phyloP scores from a whole-genome alignment of 192 early-diverging fungal species.

The Coemansia sp. region DNA sequence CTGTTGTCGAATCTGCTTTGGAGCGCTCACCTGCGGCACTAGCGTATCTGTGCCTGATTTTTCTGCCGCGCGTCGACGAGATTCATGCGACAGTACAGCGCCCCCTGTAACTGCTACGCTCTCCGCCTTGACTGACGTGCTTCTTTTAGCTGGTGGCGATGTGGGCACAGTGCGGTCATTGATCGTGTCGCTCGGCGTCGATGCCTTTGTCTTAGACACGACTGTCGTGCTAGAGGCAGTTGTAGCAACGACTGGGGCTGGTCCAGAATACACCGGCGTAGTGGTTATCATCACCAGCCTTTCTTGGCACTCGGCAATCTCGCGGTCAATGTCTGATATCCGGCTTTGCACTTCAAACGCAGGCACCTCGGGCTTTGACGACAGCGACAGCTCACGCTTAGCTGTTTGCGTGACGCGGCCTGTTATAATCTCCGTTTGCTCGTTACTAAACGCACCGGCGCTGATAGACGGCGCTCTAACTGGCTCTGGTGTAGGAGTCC shows the following conservation, averaged over 20 bases:
- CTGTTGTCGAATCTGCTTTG: background rate
- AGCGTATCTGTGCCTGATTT: background rate
- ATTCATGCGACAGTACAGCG: background rate
- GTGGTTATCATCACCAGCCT: conserved; percentile 29
- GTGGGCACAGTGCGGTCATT: conserved; percentile 40
- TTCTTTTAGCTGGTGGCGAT: conserved; percentile 16
- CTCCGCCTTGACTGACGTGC: background rate
- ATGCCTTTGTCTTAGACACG: background rate
- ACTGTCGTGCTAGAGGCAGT: background rate
- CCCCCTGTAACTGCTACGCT: background rate
- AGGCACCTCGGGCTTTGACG: conserved; percentile 11
- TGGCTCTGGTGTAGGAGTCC: conserved; percentile 23
- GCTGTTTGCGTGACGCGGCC: background rate
- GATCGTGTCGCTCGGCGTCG: background rate
- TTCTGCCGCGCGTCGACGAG: background rate
- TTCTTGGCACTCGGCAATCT: conserved; percentile 43
- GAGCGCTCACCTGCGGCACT: background rate
- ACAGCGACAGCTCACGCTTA: conserved; percentile 5
- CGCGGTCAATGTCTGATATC: conserved; percentile 45
- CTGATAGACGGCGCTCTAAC: background rate
- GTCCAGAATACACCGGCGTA: background rate
- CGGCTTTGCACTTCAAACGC: conserved; percentile 28
- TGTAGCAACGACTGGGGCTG: background rate
- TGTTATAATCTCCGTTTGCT: background rate
- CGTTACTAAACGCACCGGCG: no score